phyloP scores from a whole-genome alignment of 78 protist species.

The Tieghemostelium lacteum region DNA sequence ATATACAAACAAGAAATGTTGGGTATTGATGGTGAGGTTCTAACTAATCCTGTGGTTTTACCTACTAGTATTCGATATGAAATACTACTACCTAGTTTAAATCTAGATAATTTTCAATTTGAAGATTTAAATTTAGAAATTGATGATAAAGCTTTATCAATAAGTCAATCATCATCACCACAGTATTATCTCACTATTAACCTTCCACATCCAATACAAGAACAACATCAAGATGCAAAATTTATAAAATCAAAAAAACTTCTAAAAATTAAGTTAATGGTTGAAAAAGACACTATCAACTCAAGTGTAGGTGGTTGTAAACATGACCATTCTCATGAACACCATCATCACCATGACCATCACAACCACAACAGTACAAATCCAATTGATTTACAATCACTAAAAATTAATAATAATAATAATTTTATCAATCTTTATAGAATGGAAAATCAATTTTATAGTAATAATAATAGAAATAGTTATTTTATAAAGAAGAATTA shows the following conservation, averaged over 20 bases:
- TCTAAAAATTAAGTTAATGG: background rate
- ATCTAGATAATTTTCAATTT: slow-evolving; percentile 17
- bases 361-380: background rate
- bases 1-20: background rate
- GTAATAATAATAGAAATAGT: background rate
- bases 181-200: background rate
- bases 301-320: background rate
- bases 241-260: slow-evolving; percentile 19
- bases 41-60: slow-evolving; percentile 16
- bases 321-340: background rate
- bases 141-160: slow-evolving; percentile 14
- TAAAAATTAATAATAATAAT: no score
- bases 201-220: background rate
- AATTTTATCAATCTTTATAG: no score
- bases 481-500: no score
- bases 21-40: background rate
- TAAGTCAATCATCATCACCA: background rate
- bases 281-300: background rate
- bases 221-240: slow-evolving; percentile 1
- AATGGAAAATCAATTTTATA: no score
- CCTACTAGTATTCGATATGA: slow-evolving; percentile 8
- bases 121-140: slow-evolving; percentile 30
- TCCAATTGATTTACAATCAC: no score
- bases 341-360: background rate
- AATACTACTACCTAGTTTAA: background rate